Evolutionary conservation across 805 yeast genomes (phyloP).

Genomic region (Kodamaea neixiangensis): DNA sequence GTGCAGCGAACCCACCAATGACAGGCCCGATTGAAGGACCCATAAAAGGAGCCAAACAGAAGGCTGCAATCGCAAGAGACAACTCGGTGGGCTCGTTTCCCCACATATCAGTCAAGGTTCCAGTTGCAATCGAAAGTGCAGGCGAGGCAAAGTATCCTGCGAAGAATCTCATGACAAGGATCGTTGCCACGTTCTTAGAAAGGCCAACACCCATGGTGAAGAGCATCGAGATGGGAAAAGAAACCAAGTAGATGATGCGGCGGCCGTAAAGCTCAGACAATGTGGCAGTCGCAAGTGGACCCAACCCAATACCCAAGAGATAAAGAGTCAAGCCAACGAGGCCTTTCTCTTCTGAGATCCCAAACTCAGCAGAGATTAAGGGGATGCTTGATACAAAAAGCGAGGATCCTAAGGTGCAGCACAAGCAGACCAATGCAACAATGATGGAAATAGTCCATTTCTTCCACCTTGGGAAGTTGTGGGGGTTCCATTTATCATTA

Average conservation of each 20-base stretch:
- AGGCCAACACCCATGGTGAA: slow-evolving; percentile 76
- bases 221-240: slow-evolving; percentile 67
- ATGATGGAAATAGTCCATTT: slow-evolving; percentile 68
- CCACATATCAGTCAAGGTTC: slow-evolving; percentile 80
- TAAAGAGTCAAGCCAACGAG: slow-evolving; percentile 71
- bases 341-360: slow-evolving; percentile 60
- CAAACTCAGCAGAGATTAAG: slow-evolving; percentile 49
- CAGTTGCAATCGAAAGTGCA: slow-evolving; percentile 82
- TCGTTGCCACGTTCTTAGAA: slow-evolving; percentile 57
- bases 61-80: slow-evolving; percentile 71
- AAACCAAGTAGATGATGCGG: slow-evolving; percentile 55
- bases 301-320: slow-evolving; percentile 65
- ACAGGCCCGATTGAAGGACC: slow-evolving; percentile 82
- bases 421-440: slow-evolving; percentile 64
- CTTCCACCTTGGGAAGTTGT: slow-evolving; percentile 64
- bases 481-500: slow-evolving; percentile 63
- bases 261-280: slow-evolving; percentile 71
- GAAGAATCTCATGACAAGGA: slow-evolving; percentile 71
- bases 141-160: slow-evolving; percentile 79
- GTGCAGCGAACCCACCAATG: slow-evolving; percentile 71
- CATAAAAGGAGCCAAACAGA: slow-evolving; percentile 75
- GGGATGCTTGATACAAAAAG: slow-evolving; percentile 66
- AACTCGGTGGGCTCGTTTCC: slow-evolving; percentile 51
- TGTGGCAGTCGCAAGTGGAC: slow-evolving; percentile 74
- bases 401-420: slow-evolving; percentile 75